These are phyloP conservation scores for Mallotus nudiflorus DNA, from an alignment of 345 rosid species.

Conservation along the genomic window DNA sequence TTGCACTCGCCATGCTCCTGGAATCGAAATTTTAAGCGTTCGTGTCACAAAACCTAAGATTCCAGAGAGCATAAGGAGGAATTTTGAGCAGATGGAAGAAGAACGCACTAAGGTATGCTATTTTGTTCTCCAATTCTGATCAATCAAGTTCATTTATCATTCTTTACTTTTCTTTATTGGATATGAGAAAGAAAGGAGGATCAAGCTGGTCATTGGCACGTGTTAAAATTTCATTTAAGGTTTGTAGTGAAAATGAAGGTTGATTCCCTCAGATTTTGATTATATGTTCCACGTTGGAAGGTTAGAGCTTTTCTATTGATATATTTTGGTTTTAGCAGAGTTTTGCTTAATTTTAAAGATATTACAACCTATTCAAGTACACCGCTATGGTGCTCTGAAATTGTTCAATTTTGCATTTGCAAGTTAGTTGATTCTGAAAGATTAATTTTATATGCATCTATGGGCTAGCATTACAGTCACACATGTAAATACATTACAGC, in stretches of 20 bases:
- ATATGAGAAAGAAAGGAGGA: background rate
- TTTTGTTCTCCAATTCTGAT: background rate
- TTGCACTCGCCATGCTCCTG: constrained; percentile 91
- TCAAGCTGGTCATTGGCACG: background rate
- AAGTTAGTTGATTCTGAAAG: background rate
- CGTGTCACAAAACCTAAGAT: constrained; percentile 91
- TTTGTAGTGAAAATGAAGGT: background rate
- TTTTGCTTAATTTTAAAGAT: too few species aligned
- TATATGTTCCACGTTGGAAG: background rate
- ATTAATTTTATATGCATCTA: background rate
- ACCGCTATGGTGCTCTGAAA: background rate
- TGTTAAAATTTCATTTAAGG: background rate
- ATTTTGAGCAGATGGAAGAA: constrained; percentile 93
- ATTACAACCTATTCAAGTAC: background rate
- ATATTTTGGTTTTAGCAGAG: background rate
- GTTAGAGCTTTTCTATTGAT: background rate
- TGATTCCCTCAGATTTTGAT: background rate
- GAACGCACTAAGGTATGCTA: constrained; percentile 79
- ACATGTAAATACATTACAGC: background rate
- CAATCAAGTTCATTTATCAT: background rate
- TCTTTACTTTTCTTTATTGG: background rate
- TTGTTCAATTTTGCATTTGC: background rate
- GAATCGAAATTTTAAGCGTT: constrained; percentile 85
- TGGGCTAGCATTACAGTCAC: background rate
- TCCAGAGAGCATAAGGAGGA: constrained; percentile 72